A percentile compares a stretch with the other conserved stretches of the same genome.
Evolutionary conservation across 257 asterid species (phyloP).

Genomic region (Solanum arcanum): DNA sequence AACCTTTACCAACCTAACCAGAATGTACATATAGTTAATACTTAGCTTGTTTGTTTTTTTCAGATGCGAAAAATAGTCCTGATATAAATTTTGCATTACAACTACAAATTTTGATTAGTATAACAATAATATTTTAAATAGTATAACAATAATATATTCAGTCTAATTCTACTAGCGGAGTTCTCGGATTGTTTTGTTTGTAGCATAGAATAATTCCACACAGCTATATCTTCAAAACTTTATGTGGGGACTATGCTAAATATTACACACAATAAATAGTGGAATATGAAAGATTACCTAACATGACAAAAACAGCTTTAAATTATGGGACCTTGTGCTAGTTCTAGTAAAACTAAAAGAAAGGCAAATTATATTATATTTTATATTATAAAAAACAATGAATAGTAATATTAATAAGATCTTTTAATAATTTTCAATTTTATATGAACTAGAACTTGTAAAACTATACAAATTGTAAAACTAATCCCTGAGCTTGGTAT

Average conservation of each 20-base stretch:
- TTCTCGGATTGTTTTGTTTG: background rate
- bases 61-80: background rate
- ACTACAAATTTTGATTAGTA: background rate
- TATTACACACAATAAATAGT: background rate
- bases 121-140: too few relatives aligned
- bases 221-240: background rate
- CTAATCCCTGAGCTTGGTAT: background rate
- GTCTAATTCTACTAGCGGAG: fast-evolving
- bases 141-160: background rate
- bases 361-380: background rate
- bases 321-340: background rate
- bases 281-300: background rate
- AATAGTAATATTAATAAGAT: background rate
- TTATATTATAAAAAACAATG: background rate
- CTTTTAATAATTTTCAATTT: background rate
- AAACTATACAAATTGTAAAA: background rate
- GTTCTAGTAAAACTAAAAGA: background rate
- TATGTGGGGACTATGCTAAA: background rate
- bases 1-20: slow-evolving; percentile 87
- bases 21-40: background rate
- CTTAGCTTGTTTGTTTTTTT: background rate
- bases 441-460: background rate
- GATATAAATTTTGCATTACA: background rate
- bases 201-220: background rate
- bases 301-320: background rate